phyloP scores from a whole-genome alignment of 805 yeast genomes.

The Spathaspora hagerdaliae region DNA sequence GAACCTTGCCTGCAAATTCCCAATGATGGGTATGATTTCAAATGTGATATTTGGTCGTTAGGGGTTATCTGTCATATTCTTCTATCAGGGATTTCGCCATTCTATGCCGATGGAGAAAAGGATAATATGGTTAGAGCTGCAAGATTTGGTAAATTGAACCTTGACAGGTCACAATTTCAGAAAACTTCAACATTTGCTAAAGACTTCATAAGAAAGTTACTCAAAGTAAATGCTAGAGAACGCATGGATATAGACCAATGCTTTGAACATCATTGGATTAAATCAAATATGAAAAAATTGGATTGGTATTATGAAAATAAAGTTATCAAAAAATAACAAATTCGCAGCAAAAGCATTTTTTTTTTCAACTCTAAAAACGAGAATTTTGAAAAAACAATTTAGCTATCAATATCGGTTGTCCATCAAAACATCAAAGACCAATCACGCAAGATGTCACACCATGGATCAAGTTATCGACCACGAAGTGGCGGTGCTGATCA shows the following conservation, averaged over 20 bases:
- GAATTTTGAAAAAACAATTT: neutral
- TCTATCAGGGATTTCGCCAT: conserved; percentile 63
- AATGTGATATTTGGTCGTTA: conserved; percentile 69
- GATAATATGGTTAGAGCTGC: conserved; percentile 27
- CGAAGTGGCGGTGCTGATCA: conserved; percentile 1
- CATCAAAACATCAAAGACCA: neutral
- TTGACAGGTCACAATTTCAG: conserved; percentile 40
- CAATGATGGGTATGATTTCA: conserved; percentile 44
- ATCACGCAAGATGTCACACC: conserved; percentile 1
- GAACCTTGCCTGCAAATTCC: neutral
- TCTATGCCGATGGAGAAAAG: conserved; percentile 37
- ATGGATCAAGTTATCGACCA: conserved; percentile 4
- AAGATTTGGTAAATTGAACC: conserved; percentile 35
- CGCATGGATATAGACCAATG: conserved; percentile 38
- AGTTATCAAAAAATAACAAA: neutral
- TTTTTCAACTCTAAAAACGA: too few relatives aligned
- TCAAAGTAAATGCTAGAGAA: conserved; percentile 32
- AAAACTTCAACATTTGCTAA: conserved; percentile 39
- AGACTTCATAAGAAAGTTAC: conserved; percentile 38
- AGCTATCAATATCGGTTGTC: neutral
- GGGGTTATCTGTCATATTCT: conserved; percentile 59
- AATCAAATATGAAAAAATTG: conserved; percentile 21
- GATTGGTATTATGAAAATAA: conserved; percentile 5
- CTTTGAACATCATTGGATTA: conserved; percentile 47
- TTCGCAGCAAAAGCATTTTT: neutral